Base-by-base conservation (phyloP, 2,329 filamentous ascomycete genomes). In the Stenocarpella maydis region DNA sequence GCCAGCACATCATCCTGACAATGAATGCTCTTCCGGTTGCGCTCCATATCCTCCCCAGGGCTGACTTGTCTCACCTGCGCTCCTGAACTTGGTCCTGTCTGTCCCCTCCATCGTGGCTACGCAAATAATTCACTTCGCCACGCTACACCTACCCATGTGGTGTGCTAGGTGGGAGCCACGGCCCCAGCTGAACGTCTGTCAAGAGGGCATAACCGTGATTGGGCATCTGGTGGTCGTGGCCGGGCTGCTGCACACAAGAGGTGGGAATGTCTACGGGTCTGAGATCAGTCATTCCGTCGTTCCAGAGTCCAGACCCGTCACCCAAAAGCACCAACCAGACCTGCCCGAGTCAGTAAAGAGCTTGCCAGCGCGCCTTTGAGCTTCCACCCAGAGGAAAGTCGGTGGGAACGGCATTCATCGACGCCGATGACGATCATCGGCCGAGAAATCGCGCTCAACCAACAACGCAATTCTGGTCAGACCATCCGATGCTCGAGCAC, bases 381-480 rank as follows among this genome's bases (percentile, higher is more conserved):
- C n/a, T n/a, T n/a, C n/a, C n/a, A n/a, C n/a, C n/a, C 43, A 24
- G 43, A 49, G 41, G 43, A 64, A 50, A 37, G n/a, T 43, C 34
- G 60, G 60, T 64, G 43, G 60, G 28, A 37, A 50, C 60, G 28
- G 58, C 14, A 37, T 49, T 49, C 21, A 31, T 50, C 19, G 45
- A 50, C 34, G 24, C 47, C n/a, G 50, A 50, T 28, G 60, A 50
- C 43, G 60, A 64, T 64, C 60, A 64, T 21, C 60, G 60, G 60
- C 60, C 43, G 28, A 49, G 28, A 50, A 49, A 17, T 49, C 26
- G 28, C 50, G 50, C 31, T 26, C 50, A 53, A 26, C 26, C 26
- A 53, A 53, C 50, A 31, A 17, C 49, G 24, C 49, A 24, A 15
- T 19, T 53, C 50, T 19, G 26, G 50, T 9, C 50, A 19, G 17